A percentile compares a stretch with the other conserved stretches of the same genome.
phyloP scores from a whole-genome alignment of 2,329 filamentous ascomycete species.

The Microsporum ferrugineum region DNA sequence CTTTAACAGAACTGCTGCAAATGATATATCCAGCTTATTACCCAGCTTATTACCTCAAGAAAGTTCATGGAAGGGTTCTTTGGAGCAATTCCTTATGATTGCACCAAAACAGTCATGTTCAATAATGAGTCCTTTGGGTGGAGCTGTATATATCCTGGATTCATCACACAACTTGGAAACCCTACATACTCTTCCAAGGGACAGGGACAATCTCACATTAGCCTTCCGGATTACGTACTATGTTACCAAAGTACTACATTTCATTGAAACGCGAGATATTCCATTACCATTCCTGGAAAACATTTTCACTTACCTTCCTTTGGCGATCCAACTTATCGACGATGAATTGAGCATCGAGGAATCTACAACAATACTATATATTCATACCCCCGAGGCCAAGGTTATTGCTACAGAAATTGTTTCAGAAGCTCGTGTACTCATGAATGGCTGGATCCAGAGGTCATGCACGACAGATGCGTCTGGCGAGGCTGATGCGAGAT shows the following conservation, averaged over 20 bases:
- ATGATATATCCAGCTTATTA: constrained; percentile 21
- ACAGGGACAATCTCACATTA: constrained; percentile 58
- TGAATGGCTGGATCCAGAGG: constrained; percentile 35
- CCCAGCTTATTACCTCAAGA: constrained; percentile 51
- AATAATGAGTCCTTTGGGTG: constrained; percentile 61
- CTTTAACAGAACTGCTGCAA: constrained; percentile 25
- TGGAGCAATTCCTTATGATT: constrained; percentile 42
- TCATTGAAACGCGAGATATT: constrained; percentile 25
- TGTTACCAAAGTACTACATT: constrained; percentile 46
- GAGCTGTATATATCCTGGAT: constrained; percentile 54
- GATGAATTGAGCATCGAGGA: constrained; percentile 49
- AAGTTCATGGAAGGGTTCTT: constrained; percentile 53
- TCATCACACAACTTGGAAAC: constrained; percentile 5
- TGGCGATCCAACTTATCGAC: constrained; percentile 47
- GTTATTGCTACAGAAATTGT: constrained; percentile 44
- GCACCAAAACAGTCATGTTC: constrained; percentile 49
- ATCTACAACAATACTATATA: constrained; percentile 43
- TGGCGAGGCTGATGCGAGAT: neutral
- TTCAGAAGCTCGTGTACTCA: constrained; percentile 38
- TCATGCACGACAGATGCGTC: neutral
- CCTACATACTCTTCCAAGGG: constrained; percentile 24
- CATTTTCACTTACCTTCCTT: constrained; percentile 41
- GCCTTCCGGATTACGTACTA: constrained; percentile 68
- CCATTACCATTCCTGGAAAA: constrained; percentile 25
- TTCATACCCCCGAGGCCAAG: constrained; percentile 39